A percentile compares a stretch with the other conserved stretches of the same genome.
These are phyloP conservation scores for Apiospora phragmitis DNA, from an alignment of 2,329 filamentous ascomycete genomes.

Conservation along the genomic window DNA sequence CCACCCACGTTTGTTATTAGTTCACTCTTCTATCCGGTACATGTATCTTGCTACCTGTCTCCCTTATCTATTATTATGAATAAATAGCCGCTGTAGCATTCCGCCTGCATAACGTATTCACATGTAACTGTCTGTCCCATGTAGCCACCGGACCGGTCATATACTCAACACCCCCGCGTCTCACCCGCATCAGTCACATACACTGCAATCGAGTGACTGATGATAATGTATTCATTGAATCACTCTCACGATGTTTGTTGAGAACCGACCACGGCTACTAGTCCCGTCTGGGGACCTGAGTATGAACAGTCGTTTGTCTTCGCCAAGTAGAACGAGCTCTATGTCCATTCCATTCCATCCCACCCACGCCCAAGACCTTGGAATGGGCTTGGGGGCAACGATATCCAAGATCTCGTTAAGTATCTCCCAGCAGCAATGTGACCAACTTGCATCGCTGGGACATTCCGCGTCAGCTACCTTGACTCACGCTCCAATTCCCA, in stretches of 20 bases:
- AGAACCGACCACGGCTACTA: not conserved
- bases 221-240: no score
- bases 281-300: no score
- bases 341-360: not conserved
- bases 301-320: no score
- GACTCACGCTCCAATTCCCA: not conserved
- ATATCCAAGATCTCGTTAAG: no score
- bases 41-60: not conserved
- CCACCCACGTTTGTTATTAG: not conserved
- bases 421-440: not conserved
- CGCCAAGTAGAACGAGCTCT: not conserved
- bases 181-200: not conserved
- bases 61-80: not conserved
- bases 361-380: no score
- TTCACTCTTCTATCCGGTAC: not conserved
- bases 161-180: not conserved
- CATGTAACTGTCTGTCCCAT: no score
- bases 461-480: not conserved
- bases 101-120: not conserved
- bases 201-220: no score
- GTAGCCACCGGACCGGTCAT: not conserved
- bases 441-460: not conserved
- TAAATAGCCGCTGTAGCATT: not conserved
- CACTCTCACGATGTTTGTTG: not conserved
- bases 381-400: no score